Conservation (phyloP, 805 yeast genomes). For the Saturnispora sanitii region DNA sequence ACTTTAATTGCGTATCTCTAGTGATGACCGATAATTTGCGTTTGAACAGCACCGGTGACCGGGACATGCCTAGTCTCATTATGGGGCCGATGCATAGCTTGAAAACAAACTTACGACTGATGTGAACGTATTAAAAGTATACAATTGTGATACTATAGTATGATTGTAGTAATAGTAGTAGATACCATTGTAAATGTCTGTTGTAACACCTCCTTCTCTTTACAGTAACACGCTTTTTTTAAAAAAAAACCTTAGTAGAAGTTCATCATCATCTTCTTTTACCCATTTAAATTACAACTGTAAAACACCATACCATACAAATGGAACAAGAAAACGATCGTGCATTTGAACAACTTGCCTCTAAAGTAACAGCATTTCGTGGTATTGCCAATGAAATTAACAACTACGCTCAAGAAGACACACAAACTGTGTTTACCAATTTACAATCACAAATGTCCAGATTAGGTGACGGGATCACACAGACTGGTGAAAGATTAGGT, state of each 20-base stretch:
- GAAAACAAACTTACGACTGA: conserved; percentile 28
- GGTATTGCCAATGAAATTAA: conserved; percentile 61
- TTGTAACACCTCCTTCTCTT: too few relatives aligned
- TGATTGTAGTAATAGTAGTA: too few relatives aligned
- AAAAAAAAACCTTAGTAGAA: too few relatives aligned
- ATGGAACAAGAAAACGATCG: conserved; percentile 44
- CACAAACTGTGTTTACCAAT: conserved; percentile 29
- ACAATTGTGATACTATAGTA: too few relatives aligned
- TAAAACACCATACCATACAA: too few relatives aligned
- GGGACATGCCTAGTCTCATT: conserved; percentile 28
- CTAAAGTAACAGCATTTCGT: conserved; percentile 54
- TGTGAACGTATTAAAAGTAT: conserved; percentile 12
- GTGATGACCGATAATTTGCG: conserved; percentile 31
- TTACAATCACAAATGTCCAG: conserved; percentile 43
- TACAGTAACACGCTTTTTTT: too few relatives aligned
- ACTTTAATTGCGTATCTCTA: background rate
- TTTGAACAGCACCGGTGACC: conserved; percentile 23
- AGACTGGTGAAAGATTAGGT: conserved; percentile 41
- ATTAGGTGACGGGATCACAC: conserved; percentile 38
- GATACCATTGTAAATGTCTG: too few relatives aligned
- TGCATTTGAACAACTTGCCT: conserved; percentile 52
- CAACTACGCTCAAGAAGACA: conserved; percentile 48
- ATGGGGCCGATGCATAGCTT: conserved; percentile 21
- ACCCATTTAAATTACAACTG: too few relatives aligned
- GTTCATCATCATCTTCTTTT: too few relatives aligned